Conservation (phyloP, 768 basidiomycete species). For the Pisolithus microcarpus region DNA sequence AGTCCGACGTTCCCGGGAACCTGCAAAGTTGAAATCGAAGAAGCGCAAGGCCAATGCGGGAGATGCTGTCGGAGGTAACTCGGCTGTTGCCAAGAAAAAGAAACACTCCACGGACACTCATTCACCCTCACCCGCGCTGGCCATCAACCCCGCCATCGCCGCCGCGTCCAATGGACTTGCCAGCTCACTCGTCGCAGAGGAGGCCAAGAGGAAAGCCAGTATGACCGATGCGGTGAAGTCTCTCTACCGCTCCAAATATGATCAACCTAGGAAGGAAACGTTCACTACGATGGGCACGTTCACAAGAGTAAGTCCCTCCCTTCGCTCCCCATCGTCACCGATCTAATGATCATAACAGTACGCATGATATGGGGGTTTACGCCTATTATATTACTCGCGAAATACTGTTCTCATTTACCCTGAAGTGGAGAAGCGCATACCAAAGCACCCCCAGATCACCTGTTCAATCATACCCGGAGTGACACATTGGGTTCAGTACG, state of each 20-base stretch:
- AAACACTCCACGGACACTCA: slow-evolving; percentile 12
- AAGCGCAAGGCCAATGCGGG: slow-evolving; percentile 55
- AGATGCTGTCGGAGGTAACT: slow-evolving; percentile 20
- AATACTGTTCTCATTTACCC: slow-evolving; percentile 13
- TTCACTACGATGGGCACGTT: slow-evolving; percentile 93
- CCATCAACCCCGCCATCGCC: slow-evolving; percentile 42
- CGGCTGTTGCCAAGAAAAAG: slow-evolving; percentile 38
- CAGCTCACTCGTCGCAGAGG: slow-evolving; percentile 69
- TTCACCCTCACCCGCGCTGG: slow-evolving; percentile 21
- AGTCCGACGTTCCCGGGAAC: slow-evolving; percentile 48
- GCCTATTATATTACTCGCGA: too few species aligned
- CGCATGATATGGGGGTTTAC: not conserved
- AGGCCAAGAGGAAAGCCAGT: slow-evolving; percentile 70
- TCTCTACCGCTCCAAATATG: slow-evolving; percentile 56
- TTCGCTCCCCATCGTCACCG: not conserved
- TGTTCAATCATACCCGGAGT: slow-evolving; percentile 7
- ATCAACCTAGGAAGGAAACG: slow-evolving; percentile 64
- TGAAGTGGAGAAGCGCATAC: slow-evolving; percentile 5
- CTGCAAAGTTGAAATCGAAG: slow-evolving; percentile 42
- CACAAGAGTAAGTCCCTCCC: slow-evolving; percentile 59
- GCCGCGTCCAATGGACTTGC: slow-evolving; percentile 60
- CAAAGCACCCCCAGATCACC: slow-evolving; percentile 10
- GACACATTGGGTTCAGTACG: slow-evolving; percentile 22
- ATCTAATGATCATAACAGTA: slow-evolving; percentile 1
- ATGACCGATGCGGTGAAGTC: slow-evolving; percentile 88